These are phyloP conservation scores for Lycium barbarum DNA, from an alignment of 257 asterid species.

Conservation along the genomic window DNA sequence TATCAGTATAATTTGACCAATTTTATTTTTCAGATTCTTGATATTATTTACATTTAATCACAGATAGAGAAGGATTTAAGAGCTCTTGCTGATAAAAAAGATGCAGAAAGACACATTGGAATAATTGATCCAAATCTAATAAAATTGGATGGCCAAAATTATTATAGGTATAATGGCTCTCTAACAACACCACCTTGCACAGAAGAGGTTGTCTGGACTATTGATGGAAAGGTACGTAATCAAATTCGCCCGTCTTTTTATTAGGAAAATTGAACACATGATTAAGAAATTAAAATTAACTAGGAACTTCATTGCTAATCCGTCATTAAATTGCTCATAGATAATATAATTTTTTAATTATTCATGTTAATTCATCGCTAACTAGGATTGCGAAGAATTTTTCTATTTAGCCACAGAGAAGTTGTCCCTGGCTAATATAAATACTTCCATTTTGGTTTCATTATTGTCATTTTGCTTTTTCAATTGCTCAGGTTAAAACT, in stretches of 20 bases:
- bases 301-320: too few relatives aligned
- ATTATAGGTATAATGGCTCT: constrained; percentile 67
- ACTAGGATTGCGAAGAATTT: too few relatives aligned
- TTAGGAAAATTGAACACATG: not conserved
- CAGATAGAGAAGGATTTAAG: constrained; percentile 47
- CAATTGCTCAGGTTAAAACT: constrained; percentile 49
- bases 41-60: not conserved
- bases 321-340: too few relatives aligned
- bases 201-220: constrained; percentile 57
- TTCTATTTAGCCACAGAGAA: too few relatives aligned
- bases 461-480: not conserved
- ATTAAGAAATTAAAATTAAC: too few relatives aligned
- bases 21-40: not conserved
- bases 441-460: not conserved
- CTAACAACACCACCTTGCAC: constrained; percentile 78
- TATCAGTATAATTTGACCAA: not conserved
- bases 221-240: constrained; percentile 48
- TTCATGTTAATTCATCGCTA: too few relatives aligned
- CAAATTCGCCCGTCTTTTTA: not conserved
- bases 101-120: constrained; percentile 41
- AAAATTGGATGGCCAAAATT: constrained; percentile 50
- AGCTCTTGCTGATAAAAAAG: constrained; percentile 29
- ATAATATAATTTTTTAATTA: too few relatives aligned
- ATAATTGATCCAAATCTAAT: constrained; percentile 46
- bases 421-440: not conserved